phyloP scores from a whole-genome alignment of 75 land plant genomes.

The Pinus albicaulis region DNA sequence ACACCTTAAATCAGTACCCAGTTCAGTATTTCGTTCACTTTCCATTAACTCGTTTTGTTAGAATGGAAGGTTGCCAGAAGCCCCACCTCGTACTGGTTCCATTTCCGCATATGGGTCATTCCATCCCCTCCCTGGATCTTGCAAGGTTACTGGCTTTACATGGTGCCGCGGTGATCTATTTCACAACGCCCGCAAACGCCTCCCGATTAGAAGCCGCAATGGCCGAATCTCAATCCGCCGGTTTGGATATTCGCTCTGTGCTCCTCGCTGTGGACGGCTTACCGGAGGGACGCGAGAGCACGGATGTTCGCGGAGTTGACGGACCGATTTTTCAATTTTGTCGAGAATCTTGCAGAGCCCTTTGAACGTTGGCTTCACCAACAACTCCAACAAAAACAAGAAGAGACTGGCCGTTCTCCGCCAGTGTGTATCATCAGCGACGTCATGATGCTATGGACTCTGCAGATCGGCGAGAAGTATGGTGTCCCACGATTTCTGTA shows the following conservation, averaged over 20 bases:
- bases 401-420: background rate
- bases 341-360: too few species aligned
- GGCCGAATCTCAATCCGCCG: background rate
- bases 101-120: conserved; percentile 37
- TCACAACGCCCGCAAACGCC: conserved; percentile 35
- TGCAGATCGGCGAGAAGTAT: background rate
- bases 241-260: conserved; percentile 9
- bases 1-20: too few species aligned
- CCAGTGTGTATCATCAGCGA: background rate
- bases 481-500: background rate
- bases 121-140: conserved; percentile 31
- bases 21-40: too few species aligned
- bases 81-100: conserved; percentile 9
- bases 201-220: conserved; percentile 14
- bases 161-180: conserved; percentile 15
- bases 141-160: conserved; percentile 25
- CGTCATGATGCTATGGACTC: background rate
- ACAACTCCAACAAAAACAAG: background rate
- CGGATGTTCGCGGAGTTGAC: conserved; percentile 3
- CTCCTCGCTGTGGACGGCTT: conserved; percentile 9
- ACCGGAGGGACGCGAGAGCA: conserved; percentile 32
- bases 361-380: background rate
- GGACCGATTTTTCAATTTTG: too few species aligned
- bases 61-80: background rate
- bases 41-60: too few species aligned